phyloP scores from a whole-genome alignment of 441 rosid genomes.

The Biscutella laevigata region DNA sequence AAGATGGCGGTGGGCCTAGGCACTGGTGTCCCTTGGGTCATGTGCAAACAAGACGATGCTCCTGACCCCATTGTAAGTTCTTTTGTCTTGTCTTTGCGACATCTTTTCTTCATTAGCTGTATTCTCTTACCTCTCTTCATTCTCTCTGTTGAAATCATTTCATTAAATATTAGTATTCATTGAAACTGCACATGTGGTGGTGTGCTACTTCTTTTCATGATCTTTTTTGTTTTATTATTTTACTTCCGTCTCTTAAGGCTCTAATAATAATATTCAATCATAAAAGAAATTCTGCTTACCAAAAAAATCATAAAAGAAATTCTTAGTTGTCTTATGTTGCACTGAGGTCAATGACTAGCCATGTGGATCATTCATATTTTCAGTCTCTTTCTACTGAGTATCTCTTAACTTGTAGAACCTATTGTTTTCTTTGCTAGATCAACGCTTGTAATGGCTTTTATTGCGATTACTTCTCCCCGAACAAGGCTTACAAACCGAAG shows the following conservation, averaged over 20 bases:
- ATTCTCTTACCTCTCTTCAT: conserved; percentile 7
- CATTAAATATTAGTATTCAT: conserved; percentile 16
- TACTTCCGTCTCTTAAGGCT: not conserved
- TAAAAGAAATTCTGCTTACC: too few species aligned
- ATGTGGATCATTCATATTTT: conserved; percentile 3
- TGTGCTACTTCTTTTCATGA: conserved; percentile 16
- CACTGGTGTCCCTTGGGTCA: conserved; percentile 98
- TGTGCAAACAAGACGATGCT: conserved; percentile 99
- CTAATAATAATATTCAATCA: conserved; percentile 10
- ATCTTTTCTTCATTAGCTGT: conserved; percentile 17
- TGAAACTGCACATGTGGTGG: conserved; percentile 16
- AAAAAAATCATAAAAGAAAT: conserved; percentile 1
- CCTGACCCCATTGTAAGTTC: conserved; percentile 80
- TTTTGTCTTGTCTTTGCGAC: conserved; percentile 16
- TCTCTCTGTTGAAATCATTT: conserved; percentile 4
- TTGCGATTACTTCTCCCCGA: conserved; percentile 89
- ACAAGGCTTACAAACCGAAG: conserved; percentile 86
- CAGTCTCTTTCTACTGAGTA: conserved; percentile 1
- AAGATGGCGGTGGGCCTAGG: conserved; percentile 83
- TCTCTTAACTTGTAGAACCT: conserved; percentile 11
- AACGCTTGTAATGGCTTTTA: conserved; percentile 96
- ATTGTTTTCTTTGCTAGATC: conserved; percentile 40
- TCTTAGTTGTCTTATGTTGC: conserved; percentile 12
- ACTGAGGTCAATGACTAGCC: conserved; percentile 12
- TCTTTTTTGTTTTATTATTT: conserved; percentile 4